phyloP scores from a whole-genome alignment of 257 asterid species.

The Dorcoceras hygrometricum region DNA sequence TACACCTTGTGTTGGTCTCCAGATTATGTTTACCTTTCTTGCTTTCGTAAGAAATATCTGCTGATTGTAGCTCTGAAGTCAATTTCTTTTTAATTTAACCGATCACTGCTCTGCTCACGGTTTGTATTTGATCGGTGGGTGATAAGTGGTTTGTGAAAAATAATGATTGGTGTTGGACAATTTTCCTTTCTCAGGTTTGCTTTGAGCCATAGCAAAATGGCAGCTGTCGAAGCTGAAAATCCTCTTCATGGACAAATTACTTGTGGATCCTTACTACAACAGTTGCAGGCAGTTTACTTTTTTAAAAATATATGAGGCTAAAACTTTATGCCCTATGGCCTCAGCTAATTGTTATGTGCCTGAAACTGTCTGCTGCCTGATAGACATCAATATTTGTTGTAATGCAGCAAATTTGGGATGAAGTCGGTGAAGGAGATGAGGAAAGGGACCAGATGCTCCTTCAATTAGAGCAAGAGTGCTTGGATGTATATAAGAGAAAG shows the following conservation, averaged over 20 bases:
- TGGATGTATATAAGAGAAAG: constrained; percentile 75
- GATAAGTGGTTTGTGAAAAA: background rate
- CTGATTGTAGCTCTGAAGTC: background rate
- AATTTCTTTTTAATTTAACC: background rate
- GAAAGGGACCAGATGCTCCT: constrained; percentile 73
- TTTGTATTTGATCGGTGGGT: background rate
- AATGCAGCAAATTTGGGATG: constrained; percentile 77
- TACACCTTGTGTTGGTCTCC: background rate
- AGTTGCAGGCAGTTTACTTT: constrained; percentile 47
- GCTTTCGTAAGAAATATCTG: background rate
- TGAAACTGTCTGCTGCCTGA: background rate
- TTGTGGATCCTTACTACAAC: constrained; percentile 56
- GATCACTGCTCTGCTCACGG: background rate
- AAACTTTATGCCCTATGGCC: background rate
- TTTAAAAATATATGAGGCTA: background rate
- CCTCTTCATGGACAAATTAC: constrained; percentile 49
- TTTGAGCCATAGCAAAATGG: constrained; percentile 38
- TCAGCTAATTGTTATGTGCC: background rate
- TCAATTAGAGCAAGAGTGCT: constrained; percentile 74
- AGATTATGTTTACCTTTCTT: background rate
- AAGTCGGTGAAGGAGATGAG: constrained; percentile 74
- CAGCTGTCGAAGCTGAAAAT: constrained; percentile 41
- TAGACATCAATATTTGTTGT: background rate
- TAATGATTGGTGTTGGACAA: constrained; percentile 8
- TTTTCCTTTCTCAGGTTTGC: constrained; percentile 24